Conservation (phyloP, 495 filamentous ascomycete species). For the Oidiodendron maius region DNA sequence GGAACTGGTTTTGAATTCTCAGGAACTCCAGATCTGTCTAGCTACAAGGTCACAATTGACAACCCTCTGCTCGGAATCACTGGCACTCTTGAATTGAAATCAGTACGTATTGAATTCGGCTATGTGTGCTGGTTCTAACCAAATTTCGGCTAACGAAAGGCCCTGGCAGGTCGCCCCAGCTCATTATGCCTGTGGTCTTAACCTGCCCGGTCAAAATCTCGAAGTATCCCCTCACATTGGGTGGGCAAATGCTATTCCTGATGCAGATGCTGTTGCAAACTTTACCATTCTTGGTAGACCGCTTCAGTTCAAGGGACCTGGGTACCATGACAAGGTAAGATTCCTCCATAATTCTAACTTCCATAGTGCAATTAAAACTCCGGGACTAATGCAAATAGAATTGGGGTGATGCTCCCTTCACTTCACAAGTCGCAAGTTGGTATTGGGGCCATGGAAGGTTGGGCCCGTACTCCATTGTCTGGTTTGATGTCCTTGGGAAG, state of each 20-base stretch:
- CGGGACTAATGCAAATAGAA: no score
- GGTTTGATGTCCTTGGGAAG: background rate
- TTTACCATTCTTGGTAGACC: background rate
- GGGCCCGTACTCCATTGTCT: background rate
- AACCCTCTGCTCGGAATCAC: background rate
- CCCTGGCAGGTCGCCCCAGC: background rate
- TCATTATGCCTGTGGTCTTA: background rate
- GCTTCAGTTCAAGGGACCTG: background rate
- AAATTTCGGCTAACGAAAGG: background rate
- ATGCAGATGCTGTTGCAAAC: background rate
- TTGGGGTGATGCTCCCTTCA: background rate
- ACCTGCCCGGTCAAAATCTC: background rate
- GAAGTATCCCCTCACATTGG: conserved; percentile 1
- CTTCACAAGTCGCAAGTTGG: background rate
- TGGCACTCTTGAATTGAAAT: background rate
- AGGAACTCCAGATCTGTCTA: background rate
- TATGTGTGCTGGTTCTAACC: background rate
- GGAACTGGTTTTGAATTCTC: background rate
- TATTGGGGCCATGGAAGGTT: background rate
- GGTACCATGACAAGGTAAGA: conserved; percentile 2
- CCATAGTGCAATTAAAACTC: no score
- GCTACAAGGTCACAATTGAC: background rate
- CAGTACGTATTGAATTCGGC: background rate
- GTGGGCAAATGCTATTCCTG: conserved; percentile 7
- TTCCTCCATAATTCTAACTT: background rate